Evolutionary conservation across 2,329 filamentous ascomycete genomes (phyloP), one percentile per base, ranked within the genome.

Genomic region (Exserohilum rostratum): DNA sequence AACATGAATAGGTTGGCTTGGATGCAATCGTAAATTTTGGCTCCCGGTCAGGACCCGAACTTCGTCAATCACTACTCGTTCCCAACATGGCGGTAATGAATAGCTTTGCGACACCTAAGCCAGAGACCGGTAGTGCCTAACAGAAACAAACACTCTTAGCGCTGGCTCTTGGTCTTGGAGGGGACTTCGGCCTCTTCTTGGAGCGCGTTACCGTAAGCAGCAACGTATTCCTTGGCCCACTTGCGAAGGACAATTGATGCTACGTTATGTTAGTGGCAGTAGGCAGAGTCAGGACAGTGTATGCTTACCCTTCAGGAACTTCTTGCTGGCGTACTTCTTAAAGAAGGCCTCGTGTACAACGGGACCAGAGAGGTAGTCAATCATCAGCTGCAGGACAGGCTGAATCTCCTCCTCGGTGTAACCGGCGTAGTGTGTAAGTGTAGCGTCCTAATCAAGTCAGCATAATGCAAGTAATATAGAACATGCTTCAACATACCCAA

Each of bases 271-370:
- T 60, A 71, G 65, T 49, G 17, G 6, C 6, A 7, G 34, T 10
- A 12, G 4, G 12, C 25, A 4, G 4, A 31, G 25, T 29, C 6
- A 2, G 29, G 18, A 31, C 13, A 15, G 22, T 25, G n/a, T 7
- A 30, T 18, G 27, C 51, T 79, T 87, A 96, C 93, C 93, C 82
- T 99, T 99, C 69, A 98, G 81, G 80, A 98, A 99, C 80, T 96
- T 97, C 83, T 98, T 99, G 85, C 91, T 96, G 52, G 95, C 95
- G 76, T 99, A 99, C 79, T 99, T 99, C 85, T 96, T 96, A 84
- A 97, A 98, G 83, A 99, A 97, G 33, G 95, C 96, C 75, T 98
- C 93, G 72, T 99, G 95, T 38, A 88, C 85, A 49, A 97, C 90
- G 22, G 93, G 95, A 11, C 90, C 87, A 55, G 90, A 90, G 34